A percentile compares a stretch with the other conserved stretches of the same genome.
Conservation (phyloP, 2,329 filamentous ascomycete genomes). For the Alternaria triticina region DNA sequence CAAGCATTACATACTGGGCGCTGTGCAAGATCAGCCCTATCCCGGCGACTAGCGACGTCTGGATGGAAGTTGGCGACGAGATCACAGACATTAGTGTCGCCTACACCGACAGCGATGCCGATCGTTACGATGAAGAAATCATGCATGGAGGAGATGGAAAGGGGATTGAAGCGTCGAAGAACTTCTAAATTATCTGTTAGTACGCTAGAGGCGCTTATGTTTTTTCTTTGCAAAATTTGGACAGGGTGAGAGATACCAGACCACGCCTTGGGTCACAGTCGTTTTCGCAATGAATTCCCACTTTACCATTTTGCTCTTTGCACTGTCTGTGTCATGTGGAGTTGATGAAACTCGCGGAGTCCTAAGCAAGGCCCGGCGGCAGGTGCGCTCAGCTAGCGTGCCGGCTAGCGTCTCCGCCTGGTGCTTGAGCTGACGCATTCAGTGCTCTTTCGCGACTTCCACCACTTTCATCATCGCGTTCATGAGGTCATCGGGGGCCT, state of each 20-base stretch:
- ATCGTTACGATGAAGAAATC: slow-evolving; percentile 37
- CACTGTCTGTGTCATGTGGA: not conserved
- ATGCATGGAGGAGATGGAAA: slow-evolving; percentile 29
- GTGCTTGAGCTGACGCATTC: not conserved
- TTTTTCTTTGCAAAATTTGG: not conserved
- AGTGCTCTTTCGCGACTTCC: not conserved
- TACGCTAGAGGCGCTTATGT: not conserved
- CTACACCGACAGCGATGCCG: slow-evolving; percentile 30
- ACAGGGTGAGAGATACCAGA: slow-evolving; percentile 11
- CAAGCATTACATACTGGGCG: slow-evolving; percentile 69
- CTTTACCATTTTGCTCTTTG: not conserved
- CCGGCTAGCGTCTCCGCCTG: not conserved
- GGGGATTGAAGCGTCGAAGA: slow-evolving; percentile 13
- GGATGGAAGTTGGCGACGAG: slow-evolving; percentile 74
- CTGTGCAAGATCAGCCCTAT: slow-evolving; percentile 75
- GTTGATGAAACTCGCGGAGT: not conserved
- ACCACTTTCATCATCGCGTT: not conserved
- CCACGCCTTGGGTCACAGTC: slow-evolving; percentile 10
- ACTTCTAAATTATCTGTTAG: slow-evolving; percentile 9
- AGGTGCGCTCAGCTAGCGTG: not conserved
- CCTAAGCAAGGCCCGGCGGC: not conserved
- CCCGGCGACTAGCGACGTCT: slow-evolving; percentile 74
- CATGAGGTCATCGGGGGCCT: not conserved
- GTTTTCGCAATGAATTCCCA: slow-evolving; percentile 1
- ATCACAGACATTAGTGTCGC: slow-evolving; percentile 36